Conservation (phyloP, 139 green algal genomes). For the Chlorella sp. region DNA sequence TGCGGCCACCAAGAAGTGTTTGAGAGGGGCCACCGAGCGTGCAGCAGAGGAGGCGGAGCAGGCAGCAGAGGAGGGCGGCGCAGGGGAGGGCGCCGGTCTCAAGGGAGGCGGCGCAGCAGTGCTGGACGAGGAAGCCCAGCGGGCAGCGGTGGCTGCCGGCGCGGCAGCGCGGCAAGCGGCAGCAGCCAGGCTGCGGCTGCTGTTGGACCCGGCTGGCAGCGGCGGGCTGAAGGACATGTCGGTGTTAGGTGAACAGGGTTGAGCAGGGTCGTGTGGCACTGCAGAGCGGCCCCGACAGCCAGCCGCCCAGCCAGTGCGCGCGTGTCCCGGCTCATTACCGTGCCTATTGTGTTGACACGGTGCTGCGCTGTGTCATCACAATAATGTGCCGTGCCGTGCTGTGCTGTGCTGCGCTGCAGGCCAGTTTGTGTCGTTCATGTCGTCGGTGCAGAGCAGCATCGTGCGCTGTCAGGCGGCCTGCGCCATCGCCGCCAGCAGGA, state of each 20-base stretch:
- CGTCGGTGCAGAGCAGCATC: background rate
- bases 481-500: background rate
- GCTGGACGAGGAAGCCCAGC: background rate
- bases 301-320: background rate
- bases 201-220: background rate
- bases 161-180: background rate
- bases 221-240: background rate
- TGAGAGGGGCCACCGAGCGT: background rate
- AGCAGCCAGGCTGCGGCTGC: background rate
- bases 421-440: constrained; percentile 7
- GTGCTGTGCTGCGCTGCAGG: background rate
- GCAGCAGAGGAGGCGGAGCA: background rate
- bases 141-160: background rate
- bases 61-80: background rate
- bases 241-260: background rate
- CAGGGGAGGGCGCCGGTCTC: background rate
- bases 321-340: background rate
- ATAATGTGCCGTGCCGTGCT: background rate
- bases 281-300: background rate
- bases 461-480: background rate
- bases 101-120: background rate
- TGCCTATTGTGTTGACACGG: background rate
- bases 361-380: background rate
- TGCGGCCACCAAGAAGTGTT: background rate
- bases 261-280: background rate